Evolutionary conservation across 2,329 filamentous ascomycete genomes (phyloP), one percentile per base, ranked within the genome.

Genomic region (Trichoderma endophyticum): DNA sequence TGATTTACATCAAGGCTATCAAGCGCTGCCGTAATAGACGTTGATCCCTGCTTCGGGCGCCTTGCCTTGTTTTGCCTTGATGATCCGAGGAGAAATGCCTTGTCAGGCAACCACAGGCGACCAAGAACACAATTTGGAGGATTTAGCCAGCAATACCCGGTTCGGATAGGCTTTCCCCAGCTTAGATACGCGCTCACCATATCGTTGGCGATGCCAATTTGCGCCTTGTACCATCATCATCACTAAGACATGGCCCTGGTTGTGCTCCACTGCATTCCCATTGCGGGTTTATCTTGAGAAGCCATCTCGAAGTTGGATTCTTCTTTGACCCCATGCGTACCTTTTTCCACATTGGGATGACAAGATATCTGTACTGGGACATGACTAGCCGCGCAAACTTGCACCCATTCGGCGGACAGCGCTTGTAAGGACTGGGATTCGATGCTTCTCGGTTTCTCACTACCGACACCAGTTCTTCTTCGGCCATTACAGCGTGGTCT

Each of bases 1-100:
- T 70, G 66, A 70, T 70, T 70, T 62, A 51, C 66, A 62, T 28
- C 36, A 43, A 36, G 57, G 57, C 30, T 30, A 34, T n/a, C 30
- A 67, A 28, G 54, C 43, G 60, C 32, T 36, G 14, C 21, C 57
- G 39, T 54, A 24, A 51, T 28, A 54, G 24, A 18, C 26, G 36
- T n/a, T 28, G 18, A 18, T 39, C 57, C 66, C 30, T 28, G 39
- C 6, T 28, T 54, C 26, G n/a, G 36, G n/a, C 21, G n/a, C 15
- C 9, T 24, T 36, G 14, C 32, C 24, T 18, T 51, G n/a, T 34
- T 60, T 32, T 48, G 18, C 12, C 24, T 28, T 62, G 21, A 21
- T 26, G 18, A 21, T 26, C 57, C 57, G 57, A 32, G 57, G 57
- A 21, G 18, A 6, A 39, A 18, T 30, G 36, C 11, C 26, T 48